Base-by-base conservation (phyloP, 129 eudicot genomes). In the Flaveria robusta region DNA sequence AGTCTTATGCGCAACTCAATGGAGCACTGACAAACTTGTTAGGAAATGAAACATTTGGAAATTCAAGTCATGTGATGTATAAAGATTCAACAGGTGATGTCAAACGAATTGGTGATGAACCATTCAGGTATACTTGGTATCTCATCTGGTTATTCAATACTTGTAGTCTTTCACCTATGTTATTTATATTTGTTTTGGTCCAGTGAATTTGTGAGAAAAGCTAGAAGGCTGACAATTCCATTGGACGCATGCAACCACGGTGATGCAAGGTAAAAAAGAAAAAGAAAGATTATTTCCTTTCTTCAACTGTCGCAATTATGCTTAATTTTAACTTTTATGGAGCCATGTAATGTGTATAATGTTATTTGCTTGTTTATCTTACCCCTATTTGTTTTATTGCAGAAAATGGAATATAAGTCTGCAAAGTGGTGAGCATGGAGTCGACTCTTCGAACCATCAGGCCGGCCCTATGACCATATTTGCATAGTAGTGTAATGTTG, bases 71-170 rank as follows among this genome's bases (percentile, higher is more conserved):
- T 77, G 91, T 89, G 60, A 60, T 88, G 20, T 90, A 86, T 69
- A 81, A 78, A 19, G 91, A 88, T 88, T 88, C 81, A 16, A 50
- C 81, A 19, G 90, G 89, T 83, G 87, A 83, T 68, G 83, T 87
- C 54, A 91, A 88, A 78, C 83, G 69, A 79, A 76, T 75, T 66
- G 96, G 96, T 45, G 89, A 87, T 77, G 90, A 89, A 79, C 96
- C 91, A 7, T 91, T 89, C 89, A 75, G 97, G 97, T 91, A 71
- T 54, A 8, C 1, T 23, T 31, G 47, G 16, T 14, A 47, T 16
- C 43, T 52, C 49, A 47, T 9, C 47, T 59, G 31, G 26, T 62
- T 11, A 7, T 41, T 47, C 71, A 29, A 18, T 7, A 46, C 29
- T 42, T 59, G 19, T 60, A 6, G 15, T 22, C 43, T 20, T 50